Percentiles rank a stretch among this genome's conserved stretches.
Conservation (phyloP, 371 early-diverging fungal genomes). For the Dipsacomyces acuminosporus region DNA sequence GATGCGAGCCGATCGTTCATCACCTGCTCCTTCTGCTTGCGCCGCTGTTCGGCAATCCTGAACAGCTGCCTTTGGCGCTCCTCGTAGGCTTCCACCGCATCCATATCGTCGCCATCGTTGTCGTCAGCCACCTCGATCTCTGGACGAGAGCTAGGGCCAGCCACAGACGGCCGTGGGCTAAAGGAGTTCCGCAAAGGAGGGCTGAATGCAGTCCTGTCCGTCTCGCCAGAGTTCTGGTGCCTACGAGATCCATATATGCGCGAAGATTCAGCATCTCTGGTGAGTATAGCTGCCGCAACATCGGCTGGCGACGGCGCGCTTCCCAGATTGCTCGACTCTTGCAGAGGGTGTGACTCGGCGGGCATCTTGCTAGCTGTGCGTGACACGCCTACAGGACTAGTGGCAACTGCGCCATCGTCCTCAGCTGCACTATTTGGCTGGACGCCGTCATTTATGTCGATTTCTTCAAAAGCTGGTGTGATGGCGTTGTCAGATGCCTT, state of each 20-base stretch:
- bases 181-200: not conserved
- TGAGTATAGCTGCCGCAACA: conserved; percentile 5
- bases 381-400: not conserved
- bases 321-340: not conserved
- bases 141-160: not conserved
- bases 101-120: conserved; percentile 4
- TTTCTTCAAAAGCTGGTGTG: not conserved
- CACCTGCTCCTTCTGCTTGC: conserved; percentile 28
- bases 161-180: conserved; percentile 18
- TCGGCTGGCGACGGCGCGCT: conserved; percentile 1
- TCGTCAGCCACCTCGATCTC: conserved; percentile 13
- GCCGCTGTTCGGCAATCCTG: conserved; percentile 24
- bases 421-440: not conserved
- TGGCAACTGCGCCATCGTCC: too few relatives aligned
- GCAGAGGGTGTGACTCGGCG: conserved; percentile 21
- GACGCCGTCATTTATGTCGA: not conserved
- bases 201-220: conserved; percentile 20
- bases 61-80: conserved; percentile 32
- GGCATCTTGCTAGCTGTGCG: conserved; percentile 22
- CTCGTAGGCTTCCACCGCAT: conserved; percentile 21
- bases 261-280: conserved; percentile 8
- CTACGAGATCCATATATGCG: conserved; percentile 2
- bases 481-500: not conserved
- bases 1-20: conserved; percentile 24
- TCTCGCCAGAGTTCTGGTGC: conserved; percentile 14